Conservation (phyloP, 2,329 filamentous ascomycete genomes). For the Didymella lethalis region DNA sequence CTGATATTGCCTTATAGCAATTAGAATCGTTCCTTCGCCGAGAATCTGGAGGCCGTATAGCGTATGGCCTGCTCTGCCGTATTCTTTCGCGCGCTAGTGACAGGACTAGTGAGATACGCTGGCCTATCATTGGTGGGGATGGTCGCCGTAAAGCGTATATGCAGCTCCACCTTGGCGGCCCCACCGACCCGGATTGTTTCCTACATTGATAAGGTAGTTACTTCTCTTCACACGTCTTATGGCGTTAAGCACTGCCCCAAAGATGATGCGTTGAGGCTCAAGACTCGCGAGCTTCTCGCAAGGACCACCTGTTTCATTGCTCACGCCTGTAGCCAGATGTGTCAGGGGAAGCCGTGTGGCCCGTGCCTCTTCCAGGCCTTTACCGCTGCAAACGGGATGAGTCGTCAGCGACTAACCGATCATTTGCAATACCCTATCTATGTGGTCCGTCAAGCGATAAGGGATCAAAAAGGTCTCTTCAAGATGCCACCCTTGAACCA, state of each 20-base stretch:
- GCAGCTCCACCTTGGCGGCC: not conserved
- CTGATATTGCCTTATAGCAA: slow-evolving; percentile 5
- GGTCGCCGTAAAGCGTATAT: slow-evolving; percentile 19
- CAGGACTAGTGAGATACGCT: not conserved
- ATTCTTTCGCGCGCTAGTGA: not conserved
- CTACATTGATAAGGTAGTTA: not conserved
- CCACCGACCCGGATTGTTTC: not conserved
- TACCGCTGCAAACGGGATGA: not conserved
- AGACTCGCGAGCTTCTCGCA: not conserved
- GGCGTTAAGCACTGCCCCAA: not conserved
- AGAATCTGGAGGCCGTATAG: slow-evolving; percentile 4
- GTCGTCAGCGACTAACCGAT: not conserved
- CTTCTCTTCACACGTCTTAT: not conserved
- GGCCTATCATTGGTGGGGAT: slow-evolving; percentile 1
- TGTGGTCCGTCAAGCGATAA: not conserved
- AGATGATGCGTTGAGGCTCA: not conserved
- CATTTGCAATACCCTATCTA: not conserved
- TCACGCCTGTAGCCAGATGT: not conserved
- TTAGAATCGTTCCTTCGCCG: not conserved
- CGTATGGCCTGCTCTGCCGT: slow-evolving; percentile 4
- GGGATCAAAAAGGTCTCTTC: not conserved
- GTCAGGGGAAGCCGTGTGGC: not conserved
- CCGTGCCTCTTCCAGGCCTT: not conserved
- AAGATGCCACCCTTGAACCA: not conserved
- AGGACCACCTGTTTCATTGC: not conserved